phyloP scores from a whole-genome alignment of 371 early-diverging fungal genomes.

The Nematocida ironsii region DNA sequence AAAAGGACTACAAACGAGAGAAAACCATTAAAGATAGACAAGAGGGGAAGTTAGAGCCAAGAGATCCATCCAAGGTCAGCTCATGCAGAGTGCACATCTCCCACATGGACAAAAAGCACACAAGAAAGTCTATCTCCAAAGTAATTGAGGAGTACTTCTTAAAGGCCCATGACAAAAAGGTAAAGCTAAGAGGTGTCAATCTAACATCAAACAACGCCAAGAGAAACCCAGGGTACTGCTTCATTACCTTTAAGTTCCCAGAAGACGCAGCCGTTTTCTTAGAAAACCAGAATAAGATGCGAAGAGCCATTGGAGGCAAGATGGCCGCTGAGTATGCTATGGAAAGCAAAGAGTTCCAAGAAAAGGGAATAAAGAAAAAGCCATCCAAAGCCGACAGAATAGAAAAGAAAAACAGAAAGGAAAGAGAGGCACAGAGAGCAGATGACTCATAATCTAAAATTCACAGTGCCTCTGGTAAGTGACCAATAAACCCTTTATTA shows the following conservation, averaged over 20 bases:
- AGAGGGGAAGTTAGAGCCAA: slow-evolving; percentile 18
- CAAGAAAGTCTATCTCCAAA: slow-evolving; percentile 56
- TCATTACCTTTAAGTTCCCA: slow-evolving; percentile 63
- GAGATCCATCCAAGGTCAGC: slow-evolving; percentile 37
- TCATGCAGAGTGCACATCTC: slow-evolving; percentile 63
- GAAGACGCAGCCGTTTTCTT: slow-evolving; percentile 63
- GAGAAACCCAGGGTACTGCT: slow-evolving; percentile 68
- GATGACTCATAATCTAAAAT: background rate
- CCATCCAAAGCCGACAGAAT: slow-evolving; percentile 48
- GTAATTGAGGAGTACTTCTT: slow-evolving; percentile 54
- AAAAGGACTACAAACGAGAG: slow-evolving; percentile 29
- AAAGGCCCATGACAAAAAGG: slow-evolving; percentile 53
- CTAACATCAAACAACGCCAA: slow-evolving; percentile 49
- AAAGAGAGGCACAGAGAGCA: slow-evolving; percentile 6
- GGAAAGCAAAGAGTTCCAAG: slow-evolving; percentile 60
- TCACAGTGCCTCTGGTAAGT: background rate
- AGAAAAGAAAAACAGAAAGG: slow-evolving; percentile 25
- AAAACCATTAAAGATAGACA: slow-evolving; percentile 47
- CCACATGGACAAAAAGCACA: slow-evolving; percentile 62
- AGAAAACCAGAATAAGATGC: slow-evolving; percentile 43
- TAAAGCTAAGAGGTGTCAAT: slow-evolving; percentile 58
- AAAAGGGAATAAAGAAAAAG: slow-evolving; percentile 56
- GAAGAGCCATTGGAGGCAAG: slow-evolving; percentile 44
- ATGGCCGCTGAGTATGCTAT: slow-evolving; percentile 56
- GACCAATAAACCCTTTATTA: background rate